Base-by-base conservation (phyloP, 2,329 filamentous ascomycete species). In the Fusarium robinianum region DNA sequence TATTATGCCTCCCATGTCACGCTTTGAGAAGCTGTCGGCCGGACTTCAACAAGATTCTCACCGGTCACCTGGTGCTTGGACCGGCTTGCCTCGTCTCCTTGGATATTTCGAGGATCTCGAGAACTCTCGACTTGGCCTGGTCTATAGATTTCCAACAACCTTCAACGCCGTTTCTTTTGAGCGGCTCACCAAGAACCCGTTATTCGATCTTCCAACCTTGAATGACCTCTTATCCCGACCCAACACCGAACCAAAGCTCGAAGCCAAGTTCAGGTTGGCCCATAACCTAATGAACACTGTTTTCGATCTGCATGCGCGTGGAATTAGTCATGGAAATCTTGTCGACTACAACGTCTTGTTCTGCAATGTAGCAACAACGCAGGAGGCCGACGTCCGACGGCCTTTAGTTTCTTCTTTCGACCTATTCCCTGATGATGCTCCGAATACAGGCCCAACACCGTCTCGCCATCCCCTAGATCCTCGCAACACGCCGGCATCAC, bases 81-180 rank as follows among this genome's bases (percentile, higher is more conserved):
- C 78, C 62, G 74, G 87, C 51, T 60, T 84, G 8, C 79, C 83
- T 11, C 75, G 78, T 15, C 69, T 86, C 30, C 67, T 85, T 9
- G 83, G 80, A 3, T 91, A 89, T 60, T 90, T 89, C 57, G 87
- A 91, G 62, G 87, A 91, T 57, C 75, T 85, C 39, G 78, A 81
- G 12, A 74, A 80, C 39, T 83, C 87, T 1, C 78, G 88, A 8
- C 80, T 90, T 40, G 88, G 87, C 5, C 73, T 92, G 8, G 78
- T 92, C 8, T 92, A 89, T 58, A 83, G 87, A 35, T 80, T 91
- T 19, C 87, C 87, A 2, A 75, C 79, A 1, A 73, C 77, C 7
- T 85, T 88, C 67, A 77, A 80, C 51, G 72, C 81, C 8, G 73
- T 82, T 8, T 75, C 76, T 4, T 75, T 79, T 25, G 76, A 80